Evolutionary conservation across 2,329 filamentous ascomycete species (phyloP), one percentile per base, ranked within the genome.

Genomic region (Penicillium sp.): DNA sequence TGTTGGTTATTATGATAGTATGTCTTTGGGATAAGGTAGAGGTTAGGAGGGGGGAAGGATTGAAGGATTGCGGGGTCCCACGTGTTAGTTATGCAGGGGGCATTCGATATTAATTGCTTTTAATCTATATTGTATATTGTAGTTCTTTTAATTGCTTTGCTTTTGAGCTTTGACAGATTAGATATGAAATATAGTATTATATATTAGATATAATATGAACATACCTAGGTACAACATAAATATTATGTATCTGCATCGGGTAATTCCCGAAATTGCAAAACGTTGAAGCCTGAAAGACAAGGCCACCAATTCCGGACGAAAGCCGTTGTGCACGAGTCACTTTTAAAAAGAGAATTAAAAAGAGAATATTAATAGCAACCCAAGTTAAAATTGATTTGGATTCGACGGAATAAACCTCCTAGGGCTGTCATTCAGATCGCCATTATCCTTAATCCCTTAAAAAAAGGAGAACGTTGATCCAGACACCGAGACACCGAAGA

Each of bases 11-110:
- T 22, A 12, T 19, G 21, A 15, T 13, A 17, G 31, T 28, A 9
- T 42, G 17, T 42, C 28, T 42, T 42, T 22, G 19, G 34, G 21
- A n/a, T 40, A 28, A 40, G 34, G 26, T 45, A 26, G 33, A 38
- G 32, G 21, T 15, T 45, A 8, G 24, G 34, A 22, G n/a, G 22
- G 43, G 19, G 13, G 35, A 19, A 34, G n/a, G 17, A 35, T 13
- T 10, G 31, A 35, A 35, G 26, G 44, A 40, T 24, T 46, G 45
- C 45, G 45, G 45, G 38, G 45, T 42, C 13, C 34, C 34, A 39
- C 44, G 44, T 40, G 24, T 40, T 26, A 8, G 17, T 17, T 17
- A 17, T 44, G 10, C 9, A 9, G 24, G 24, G 22, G 22, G 22
- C 24, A 22, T 38, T 22, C 17, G 17, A 42, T 31, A 21, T 28